A percentile compares a stretch with the other conserved stretches of the same genome.
Evolutionary conservation across 257 asterid genomes (phyloP).

Genomic region (Lavandula angustifolia): DNA sequence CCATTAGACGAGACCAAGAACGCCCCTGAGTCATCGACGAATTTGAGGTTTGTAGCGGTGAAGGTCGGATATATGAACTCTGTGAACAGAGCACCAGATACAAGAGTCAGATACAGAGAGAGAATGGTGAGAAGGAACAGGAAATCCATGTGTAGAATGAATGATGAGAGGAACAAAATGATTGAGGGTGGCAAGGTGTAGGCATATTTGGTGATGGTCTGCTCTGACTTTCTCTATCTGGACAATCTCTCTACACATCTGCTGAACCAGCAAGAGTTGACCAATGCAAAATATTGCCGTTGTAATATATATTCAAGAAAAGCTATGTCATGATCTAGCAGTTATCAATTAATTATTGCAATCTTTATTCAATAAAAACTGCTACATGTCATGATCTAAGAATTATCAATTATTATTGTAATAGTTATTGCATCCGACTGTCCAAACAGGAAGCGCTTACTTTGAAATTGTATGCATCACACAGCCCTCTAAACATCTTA

Average conservation of each 20-base stretch:
- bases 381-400: slow-evolving; percentile 28
- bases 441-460: slow-evolving; percentile 40
- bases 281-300: slow-evolving; percentile 22
- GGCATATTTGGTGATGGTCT: slow-evolving; percentile 29
- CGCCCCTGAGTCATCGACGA: slow-evolving; percentile 42
- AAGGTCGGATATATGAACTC: slow-evolving; percentile 61
- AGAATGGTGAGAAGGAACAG: slow-evolving; percentile 36
- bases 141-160: slow-evolving; percentile 39
- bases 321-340: slow-evolving; percentile 30
- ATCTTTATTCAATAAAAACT: slow-evolving; percentile 21
- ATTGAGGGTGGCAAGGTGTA: slow-evolving; percentile 19
- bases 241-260: not conserved
- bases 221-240: slow-evolving; percentile 32
- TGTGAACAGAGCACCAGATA: slow-evolving; percentile 32
- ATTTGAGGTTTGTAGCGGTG: slow-evolving; percentile 45
- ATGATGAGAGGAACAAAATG: slow-evolving; percentile 28
- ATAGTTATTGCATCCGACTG: slow-evolving; percentile 27
- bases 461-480: slow-evolving; percentile 34
- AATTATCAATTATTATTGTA: slow-evolving; percentile 22
- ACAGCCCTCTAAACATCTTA: slow-evolving; percentile 26
- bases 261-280: slow-evolving; percentile 25
- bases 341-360: slow-evolving; percentile 21
- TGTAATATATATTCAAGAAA: slow-evolving; percentile 9
- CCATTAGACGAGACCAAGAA: slow-evolving; percentile 61
- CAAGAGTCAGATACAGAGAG: slow-evolving; percentile 24